These are phyloP conservation scores for Endoconidiophora polonica DNA, from an alignment of 2,329 filamentous ascomycete species.

Conservation along the genomic window DNA sequence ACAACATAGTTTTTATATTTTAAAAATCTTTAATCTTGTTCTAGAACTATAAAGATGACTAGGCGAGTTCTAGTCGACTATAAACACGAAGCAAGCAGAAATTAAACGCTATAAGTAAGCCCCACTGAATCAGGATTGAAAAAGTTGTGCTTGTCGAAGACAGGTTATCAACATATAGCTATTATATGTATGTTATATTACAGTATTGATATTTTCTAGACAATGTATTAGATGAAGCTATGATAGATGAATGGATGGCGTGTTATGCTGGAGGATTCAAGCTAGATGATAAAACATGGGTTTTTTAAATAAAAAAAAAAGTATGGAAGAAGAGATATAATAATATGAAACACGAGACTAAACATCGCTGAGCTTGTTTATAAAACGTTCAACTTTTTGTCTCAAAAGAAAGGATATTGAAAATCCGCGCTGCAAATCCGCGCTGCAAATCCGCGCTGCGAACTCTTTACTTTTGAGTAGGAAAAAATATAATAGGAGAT, in stretches of 20 bases:
- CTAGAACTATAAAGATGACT: too few relatives aligned
- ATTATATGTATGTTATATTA: too few relatives aligned
- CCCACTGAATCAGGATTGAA: too few relatives aligned
- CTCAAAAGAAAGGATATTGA: background rate
- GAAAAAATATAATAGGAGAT: background rate
- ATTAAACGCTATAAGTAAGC: too few relatives aligned
- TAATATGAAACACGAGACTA: slow-evolving; percentile 1
- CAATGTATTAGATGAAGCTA: background rate
- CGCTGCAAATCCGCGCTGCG: background rate
- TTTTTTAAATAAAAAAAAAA: background rate
- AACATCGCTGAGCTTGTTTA: background rate
- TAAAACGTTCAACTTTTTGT: background rate
- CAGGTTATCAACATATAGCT: too few relatives aligned
- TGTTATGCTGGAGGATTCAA: background rate
- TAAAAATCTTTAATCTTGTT: too few relatives aligned
- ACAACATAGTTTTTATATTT: too few relatives aligned
- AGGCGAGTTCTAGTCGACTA: too few relatives aligned
- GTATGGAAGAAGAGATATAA: background rate
- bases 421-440: background rate
- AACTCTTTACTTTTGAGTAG: too few relatives aligned
- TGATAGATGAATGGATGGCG: background rate
- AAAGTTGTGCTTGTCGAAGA: too few relatives aligned
- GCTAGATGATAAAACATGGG: background rate
- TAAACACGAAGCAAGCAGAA: too few relatives aligned
- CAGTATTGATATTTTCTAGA: too few relatives aligned